These are phyloP conservation scores for Buddleja alternifolia DNA, from an alignment of 257 asterid species.

Conservation along the genomic window DNA sequence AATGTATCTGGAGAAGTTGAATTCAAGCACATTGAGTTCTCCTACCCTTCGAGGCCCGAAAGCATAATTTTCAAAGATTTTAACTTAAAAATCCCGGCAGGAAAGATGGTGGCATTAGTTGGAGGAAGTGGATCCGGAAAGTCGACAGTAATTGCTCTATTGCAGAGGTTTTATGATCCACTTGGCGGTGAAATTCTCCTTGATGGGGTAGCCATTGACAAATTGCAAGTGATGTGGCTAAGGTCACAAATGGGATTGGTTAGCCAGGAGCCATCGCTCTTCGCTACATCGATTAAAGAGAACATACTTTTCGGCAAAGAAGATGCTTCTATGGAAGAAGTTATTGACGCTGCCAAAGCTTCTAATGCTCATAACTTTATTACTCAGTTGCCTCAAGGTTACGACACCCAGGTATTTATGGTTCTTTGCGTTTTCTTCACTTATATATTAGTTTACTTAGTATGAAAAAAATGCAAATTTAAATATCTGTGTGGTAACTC, in stretches of 20 bases:
- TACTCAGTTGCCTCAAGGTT: conserved; percentile 56
- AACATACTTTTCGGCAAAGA: conserved; percentile 75
- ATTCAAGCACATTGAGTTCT: conserved; percentile 82
- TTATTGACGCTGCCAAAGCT: conserved; percentile 81
- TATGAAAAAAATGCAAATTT: no score
- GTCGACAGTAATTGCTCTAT: conserved; percentile 70
- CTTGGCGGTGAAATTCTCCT: conserved; percentile 45
- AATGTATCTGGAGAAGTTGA: conserved; percentile 67
- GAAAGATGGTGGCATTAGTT: conserved; percentile 83
- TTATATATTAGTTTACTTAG: no score
- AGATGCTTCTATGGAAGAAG: conserved; percentile 19
- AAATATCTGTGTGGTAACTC: no score
- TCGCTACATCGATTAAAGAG: conserved; percentile 85
- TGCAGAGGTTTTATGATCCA: conserved; percentile 79
- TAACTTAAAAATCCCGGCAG: conserved; percentile 72
- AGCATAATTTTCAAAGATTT: conserved; percentile 60
- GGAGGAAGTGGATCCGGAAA: conserved; percentile 92
- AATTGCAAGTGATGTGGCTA: conserved; percentile 85
- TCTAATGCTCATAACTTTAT: conserved; percentile 89
- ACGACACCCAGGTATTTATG: conserved; percentile 47
- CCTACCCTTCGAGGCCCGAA: conserved; percentile 79
- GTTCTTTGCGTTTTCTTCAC: no score
- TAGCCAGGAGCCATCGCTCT: conserved; percentile 94
- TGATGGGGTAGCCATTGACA: conserved; percentile 74
- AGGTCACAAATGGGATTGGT: conserved; percentile 97